Evolutionary conservation across 148 eudicot species (phyloP).

Genomic region (Nyssa sinensis): DNA sequence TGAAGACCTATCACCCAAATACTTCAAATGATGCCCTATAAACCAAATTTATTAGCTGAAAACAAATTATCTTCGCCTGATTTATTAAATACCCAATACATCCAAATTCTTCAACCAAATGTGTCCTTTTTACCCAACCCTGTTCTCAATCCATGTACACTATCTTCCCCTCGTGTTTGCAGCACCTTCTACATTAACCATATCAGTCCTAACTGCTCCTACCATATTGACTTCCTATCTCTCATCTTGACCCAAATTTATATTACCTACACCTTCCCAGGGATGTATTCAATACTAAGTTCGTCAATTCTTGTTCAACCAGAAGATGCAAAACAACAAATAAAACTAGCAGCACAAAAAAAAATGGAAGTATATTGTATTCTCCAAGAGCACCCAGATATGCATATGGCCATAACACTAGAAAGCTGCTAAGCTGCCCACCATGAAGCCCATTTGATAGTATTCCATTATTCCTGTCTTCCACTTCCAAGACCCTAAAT

Average conservation of each 20-base stretch:
- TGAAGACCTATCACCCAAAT: background rate
- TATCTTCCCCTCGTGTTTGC: background rate
- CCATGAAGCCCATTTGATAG: background rate
- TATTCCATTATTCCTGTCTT: background rate
- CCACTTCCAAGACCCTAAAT: background rate
- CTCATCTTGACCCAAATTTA: background rate
- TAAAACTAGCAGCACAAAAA: background rate
- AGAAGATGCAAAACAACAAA: background rate
- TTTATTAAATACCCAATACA: background rate
- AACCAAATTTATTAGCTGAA: too few relatives aligned
- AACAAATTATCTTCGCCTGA: too few relatives aligned
- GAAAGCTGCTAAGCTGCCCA: background rate
- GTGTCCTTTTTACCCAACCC: too few relatives aligned
- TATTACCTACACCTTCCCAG: too few relatives aligned
- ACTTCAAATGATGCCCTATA: background rate
- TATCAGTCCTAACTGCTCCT: background rate
- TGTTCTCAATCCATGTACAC: background rate
- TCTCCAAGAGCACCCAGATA: background rate
- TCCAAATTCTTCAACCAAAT: background rate
- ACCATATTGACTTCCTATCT: background rate
- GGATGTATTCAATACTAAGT: background rate
- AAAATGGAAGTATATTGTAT: background rate
- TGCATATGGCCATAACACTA: background rate
- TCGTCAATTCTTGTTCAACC: background rate
- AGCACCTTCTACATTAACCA: background rate